phyloP scores from a whole-genome alignment of 257 asterid species.

The Parsonsia alboflavescens region DNA sequence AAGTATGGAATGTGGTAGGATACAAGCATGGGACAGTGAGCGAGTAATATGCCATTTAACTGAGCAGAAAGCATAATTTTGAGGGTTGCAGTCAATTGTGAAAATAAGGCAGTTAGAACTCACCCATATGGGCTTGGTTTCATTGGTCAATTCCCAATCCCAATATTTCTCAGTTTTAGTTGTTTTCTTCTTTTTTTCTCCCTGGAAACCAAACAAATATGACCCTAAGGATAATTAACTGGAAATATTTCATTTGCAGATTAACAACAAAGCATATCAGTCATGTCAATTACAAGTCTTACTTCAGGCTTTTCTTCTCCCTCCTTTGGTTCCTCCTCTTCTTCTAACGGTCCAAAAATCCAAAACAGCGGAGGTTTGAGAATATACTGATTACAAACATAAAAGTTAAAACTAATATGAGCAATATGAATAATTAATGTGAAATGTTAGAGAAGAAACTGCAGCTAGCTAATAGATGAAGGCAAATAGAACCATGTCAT shows the following conservation, averaged over 20 bases:
- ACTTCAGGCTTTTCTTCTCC: conserved; percentile 92
- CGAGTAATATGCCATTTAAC: not conserved
- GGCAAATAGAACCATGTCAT: not conserved
- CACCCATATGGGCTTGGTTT: conserved; percentile 99
- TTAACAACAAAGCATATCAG: not conserved
- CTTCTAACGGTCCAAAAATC: conserved; percentile 69
- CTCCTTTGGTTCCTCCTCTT: conserved; percentile 88
- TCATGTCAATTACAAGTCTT: conserved; percentile 15
- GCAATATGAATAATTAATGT: not conserved
- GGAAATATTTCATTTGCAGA: not conserved
- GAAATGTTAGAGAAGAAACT: not conserved
- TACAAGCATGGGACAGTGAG: not conserved
- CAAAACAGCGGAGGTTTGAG: not conserved
- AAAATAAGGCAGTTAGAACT: conserved; percentile 13
- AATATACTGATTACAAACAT: not conserved
- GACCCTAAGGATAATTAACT: not conserved
- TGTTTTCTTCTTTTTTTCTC: conserved; percentile 66
- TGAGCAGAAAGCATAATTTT: not conserved
- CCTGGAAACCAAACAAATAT: conserved; percentile 41
- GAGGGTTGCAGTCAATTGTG: not conserved
- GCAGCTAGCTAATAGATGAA: not conserved
- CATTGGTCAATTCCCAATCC: conserved; percentile 97
- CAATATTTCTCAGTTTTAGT: conserved; percentile 91
- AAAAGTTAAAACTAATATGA: not conserved
- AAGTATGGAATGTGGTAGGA: conserved; percentile 5